Evolutionary conservation across 768 basidiomycete genomes (phyloP), one percentile per base, ranked within the genome.

Genomic region (Hericium coralloides): DNA sequence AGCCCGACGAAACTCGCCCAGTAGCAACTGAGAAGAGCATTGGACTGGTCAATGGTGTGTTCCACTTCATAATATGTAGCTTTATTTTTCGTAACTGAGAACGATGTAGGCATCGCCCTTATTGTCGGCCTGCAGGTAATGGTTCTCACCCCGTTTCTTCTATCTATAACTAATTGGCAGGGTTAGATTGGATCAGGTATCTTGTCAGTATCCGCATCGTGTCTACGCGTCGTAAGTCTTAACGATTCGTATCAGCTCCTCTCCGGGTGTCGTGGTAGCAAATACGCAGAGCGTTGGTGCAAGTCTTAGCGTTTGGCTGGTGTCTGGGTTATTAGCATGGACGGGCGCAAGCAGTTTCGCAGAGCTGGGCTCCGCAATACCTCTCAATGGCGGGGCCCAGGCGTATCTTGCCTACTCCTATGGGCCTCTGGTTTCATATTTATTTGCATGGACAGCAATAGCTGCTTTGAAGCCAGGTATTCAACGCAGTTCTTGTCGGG

Each of bases 391-490:
- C 5, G 80, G 80, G 18, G 76, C 80, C 41, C 85, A 87, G 60
- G 85, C 93, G 15, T 97, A 97, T 69, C 81, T 97, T 22, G 83
- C 85, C 22, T 95, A 95, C 66, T 82, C 93, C 39, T 97, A 91
- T 66, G 91, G 89, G 1, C 90, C 91, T 23, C 76, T 92, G 17
- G 74, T 87, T 39, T 92, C 94, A 8, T 99, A 92, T 68, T 78
- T 97, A 10, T 99, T 92, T 72, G 86, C 93, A 15, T 99, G 94
- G 92, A 94, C 92, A 14, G 87, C 92, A 4, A 95, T 95, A 55
- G 86, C 89, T 41, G 88, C 89, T 15, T 72, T 95, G 17, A 93
- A 86, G 66, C 93, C 94, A 65, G 87, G 87, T 87, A 31, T 7
- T 20, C 26, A 58, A 49, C 45, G 6, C 53, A 26, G 51, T 36